These are phyloP conservation scores for Stenocarpella maydis DNA, from an alignment of 2,329 filamentous ascomycete genomes.

Conservation along the genomic window DNA sequence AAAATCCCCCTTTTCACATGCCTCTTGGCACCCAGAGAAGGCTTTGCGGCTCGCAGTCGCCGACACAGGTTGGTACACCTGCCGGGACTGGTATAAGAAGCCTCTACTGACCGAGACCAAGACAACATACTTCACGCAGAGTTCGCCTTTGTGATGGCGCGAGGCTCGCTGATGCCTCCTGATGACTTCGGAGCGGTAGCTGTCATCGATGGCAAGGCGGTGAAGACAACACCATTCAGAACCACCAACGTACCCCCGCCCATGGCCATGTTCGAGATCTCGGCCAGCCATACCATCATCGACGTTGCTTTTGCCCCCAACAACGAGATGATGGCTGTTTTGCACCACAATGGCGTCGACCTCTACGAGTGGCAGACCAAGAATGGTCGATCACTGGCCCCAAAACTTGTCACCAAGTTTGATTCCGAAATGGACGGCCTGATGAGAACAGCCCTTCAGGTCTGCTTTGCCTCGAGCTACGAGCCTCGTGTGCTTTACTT, in stretches of 20 bases:
- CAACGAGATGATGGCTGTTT: slow-evolving; percentile 72
- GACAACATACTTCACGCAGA: slow-evolving; percentile 66
- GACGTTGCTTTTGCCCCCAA: slow-evolving; percentile 78
- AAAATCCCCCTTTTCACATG: slow-evolving; percentile 42
- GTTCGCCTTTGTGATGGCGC: slow-evolving; percentile 72
- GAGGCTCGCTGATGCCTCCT: slow-evolving; percentile 74
- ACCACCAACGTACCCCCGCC: slow-evolving; percentile 89
- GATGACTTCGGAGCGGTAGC: slow-evolving; percentile 81
- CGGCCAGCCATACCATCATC: slow-evolving; percentile 67
- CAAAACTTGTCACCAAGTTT: slow-evolving; percentile 50
- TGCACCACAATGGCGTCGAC: slow-evolving; percentile 72
- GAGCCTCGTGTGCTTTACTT: slow-evolving; percentile 44
- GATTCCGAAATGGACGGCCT: slow-evolving; percentile 47
- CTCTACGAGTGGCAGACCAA: slow-evolving; percentile 75
- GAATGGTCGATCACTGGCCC: slow-evolving; percentile 57
- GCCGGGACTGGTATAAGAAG: background rate
- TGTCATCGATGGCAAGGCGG: slow-evolving; percentile 80
- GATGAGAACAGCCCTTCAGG: slow-evolving; percentile 45
- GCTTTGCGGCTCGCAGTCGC: slow-evolving; percentile 72
- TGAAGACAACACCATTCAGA: slow-evolving; percentile 88
- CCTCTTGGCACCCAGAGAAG: slow-evolving; percentile 89
- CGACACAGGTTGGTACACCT: slow-evolving; percentile 52
- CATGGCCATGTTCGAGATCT: slow-evolving; percentile 83
- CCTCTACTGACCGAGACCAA: slow-evolving; percentile 35
- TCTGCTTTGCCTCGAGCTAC: slow-evolving; percentile 42